Conservation (phyloP, 306 rosid species). For the Cucumis sativus region DNA sequence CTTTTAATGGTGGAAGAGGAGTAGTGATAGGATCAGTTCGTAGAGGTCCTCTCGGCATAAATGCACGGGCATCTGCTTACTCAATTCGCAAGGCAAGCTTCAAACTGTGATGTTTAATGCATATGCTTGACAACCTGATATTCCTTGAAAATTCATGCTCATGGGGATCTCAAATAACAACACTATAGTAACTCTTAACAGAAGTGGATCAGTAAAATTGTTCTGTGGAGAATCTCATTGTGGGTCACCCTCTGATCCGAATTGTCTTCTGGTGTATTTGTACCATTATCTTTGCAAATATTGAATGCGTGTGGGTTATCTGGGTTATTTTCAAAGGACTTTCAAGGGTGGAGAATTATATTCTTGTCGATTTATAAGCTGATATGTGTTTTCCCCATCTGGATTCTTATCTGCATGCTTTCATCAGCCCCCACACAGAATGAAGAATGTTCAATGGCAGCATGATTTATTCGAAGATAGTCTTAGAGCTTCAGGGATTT, state of each 20-base stretch:
- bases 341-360: conserved; percentile 65
- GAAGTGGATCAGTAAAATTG: conserved; percentile 36
- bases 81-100: conserved; percentile 99
- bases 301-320: conserved; percentile 45
- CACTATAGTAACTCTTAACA: conserved; percentile 4
- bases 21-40: conserved; percentile 44
- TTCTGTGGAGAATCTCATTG: conserved; percentile 57
- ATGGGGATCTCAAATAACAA: conserved; percentile 8
- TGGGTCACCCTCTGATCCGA: conserved; percentile 42
- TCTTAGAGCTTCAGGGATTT: conserved; percentile 91
- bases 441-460: conserved; percentile 79
- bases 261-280: conserved; percentile 30
- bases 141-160: conserved; percentile 8
- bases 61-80: conserved; percentile 57
- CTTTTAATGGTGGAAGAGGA: conserved; percentile 47
- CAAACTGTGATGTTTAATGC: conserved; percentile 61
- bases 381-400: conserved; percentile 63
- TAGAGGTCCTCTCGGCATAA: conserved; percentile 58
- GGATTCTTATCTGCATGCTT: conserved; percentile 69
- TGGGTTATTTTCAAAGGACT: conserved; percentile 69
- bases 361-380: conserved; percentile 67
- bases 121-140: conserved; percentile 66
- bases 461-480: conserved; percentile 91
- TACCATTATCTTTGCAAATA: conserved; percentile 41
- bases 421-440: conserved; percentile 85